Percentiles rank a stretch among this genome's conserved stretches.
These are phyloP conservation scores for Cydonia oblonga DNA, from an alignment of 331 rosid genomes.

Conservation along the genomic window DNA sequence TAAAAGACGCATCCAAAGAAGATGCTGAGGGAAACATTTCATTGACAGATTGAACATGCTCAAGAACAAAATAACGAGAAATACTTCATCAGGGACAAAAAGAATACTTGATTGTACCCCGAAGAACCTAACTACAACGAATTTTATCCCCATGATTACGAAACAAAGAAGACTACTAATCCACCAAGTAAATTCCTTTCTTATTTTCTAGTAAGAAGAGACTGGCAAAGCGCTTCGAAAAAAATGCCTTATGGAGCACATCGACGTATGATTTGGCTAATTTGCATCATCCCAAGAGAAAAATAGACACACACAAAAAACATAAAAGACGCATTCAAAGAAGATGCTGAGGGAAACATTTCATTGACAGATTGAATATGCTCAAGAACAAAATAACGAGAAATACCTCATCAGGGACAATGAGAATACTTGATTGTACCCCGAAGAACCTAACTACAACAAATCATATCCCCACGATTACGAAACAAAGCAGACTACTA, in stretches of 20 bases:
- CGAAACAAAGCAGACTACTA: not conserved
- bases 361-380: no score
- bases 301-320: not conserved
- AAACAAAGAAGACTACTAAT: no score
- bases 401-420: not conserved
- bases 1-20: not conserved
- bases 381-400: no score
- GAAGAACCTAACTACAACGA: no score
- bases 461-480: no score
- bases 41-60: not conserved
- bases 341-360: no score
- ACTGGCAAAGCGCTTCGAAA: not conserved
- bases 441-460: no score
- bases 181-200: no score
- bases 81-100: no score
- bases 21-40: not conserved
- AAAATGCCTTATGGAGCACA: conserved; percentile 46
- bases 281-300: conserved; percentile 54
- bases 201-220: no score
- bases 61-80: not conserved
- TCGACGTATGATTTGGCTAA: conserved; percentile 64
- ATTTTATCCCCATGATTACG: no score
- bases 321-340: not conserved
- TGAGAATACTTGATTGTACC: not conserved
- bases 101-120: no score